A percentile compares a stretch with the other conserved stretches of the same genome.
These are phyloP conservation scores for Trametes coccinea DNA, from an alignment of 768 basidiomycete genomes.

Conservation along the genomic window DNA sequence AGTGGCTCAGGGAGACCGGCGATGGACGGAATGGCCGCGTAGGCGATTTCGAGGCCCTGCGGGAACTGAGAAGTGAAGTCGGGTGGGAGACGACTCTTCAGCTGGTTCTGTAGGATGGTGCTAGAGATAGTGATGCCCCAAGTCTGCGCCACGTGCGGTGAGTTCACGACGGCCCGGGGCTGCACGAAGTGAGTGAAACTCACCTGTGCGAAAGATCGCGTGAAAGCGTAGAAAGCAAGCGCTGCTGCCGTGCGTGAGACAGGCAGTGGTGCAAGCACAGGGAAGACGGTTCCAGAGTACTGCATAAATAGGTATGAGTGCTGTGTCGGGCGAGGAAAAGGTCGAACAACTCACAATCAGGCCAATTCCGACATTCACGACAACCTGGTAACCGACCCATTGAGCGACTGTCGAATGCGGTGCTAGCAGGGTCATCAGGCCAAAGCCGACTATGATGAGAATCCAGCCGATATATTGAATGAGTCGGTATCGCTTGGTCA, in stretches of 20 bases:
- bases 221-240: slow-evolving; percentile 33
- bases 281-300: slow-evolving; percentile 7
- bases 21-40: slow-evolving; percentile 44
- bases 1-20: slow-evolving; percentile 35
- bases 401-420: slow-evolving; percentile 16
- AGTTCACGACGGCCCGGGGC: neutral
- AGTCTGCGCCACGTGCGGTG: slow-evolving; percentile 11
- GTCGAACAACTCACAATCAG: neutral
- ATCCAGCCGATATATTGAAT: slow-evolving; percentile 28
- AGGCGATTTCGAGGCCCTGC: slow-evolving; percentile 26
- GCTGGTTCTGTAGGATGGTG: slow-evolving; percentile 38
- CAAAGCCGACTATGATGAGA: slow-evolving; percentile 10
- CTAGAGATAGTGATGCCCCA: slow-evolving; percentile 39
- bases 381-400: slow-evolving; percentile 32
- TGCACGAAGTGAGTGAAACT: neutral
- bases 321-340: neutral
- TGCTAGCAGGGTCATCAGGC: slow-evolving; percentile 29
- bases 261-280: slow-evolving; percentile 34
- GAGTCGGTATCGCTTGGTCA: slow-evolving; percentile 36
- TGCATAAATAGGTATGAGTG: neutral
- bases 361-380: slow-evolving; percentile 13
- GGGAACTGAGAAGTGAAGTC: slow-evolving; percentile 29
- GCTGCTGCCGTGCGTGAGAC: slow-evolving; percentile 30
- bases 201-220: neutral
- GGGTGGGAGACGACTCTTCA: slow-evolving; percentile 31